Base-by-base conservation (phyloP, 108 stramenopile genomes). In the Hondaea fermentalgiana region DNA sequence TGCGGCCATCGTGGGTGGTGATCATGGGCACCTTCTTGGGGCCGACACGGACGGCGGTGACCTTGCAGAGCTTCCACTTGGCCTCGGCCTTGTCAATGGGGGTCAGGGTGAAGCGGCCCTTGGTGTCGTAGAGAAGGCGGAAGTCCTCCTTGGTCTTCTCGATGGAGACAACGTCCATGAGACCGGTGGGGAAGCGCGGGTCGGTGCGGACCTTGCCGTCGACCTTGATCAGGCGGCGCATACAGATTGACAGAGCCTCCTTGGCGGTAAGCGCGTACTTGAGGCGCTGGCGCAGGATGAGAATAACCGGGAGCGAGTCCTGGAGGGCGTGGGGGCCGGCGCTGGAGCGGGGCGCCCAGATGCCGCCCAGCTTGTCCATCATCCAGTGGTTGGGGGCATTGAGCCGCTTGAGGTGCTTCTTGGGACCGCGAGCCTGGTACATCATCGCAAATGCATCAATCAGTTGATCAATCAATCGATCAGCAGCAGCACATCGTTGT, bases 1-100 rank as follows among this genome's bases (percentile, higher is more conserved):
- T 99, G 92, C 99, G 97, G 72, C 98, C 99, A 94, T 99, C 99
- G 95, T 99, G 99, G 72, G 99, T 99, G 91, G 98, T 98, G 87
- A 97, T 93, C 88, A 96, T 95, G 42, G 99, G 99, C 83, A 99
- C 95, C 96, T 99, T 98, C 91, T 97, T 98, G 69, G 91, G 89
- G 45, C 96, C 92, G 72, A 98, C 90, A 90, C 93, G 95, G 10
- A 95, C 92, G 95, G 97, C 97, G 93, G 96, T 95, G 89, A 99
- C 95, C 88, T 96, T 96, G 97, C 98, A 98, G 72, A 99, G 98
- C 97, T 99, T 99, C 97, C 91, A 99, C 83, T 92, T 91, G 44
- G 95, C 94, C 95, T 99, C 98, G 51, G 96, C 96, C 59, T 96
- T 92, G n/a, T 95, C 88, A 88, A 99, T 91, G 21, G 97, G 94